Percentiles rank a stretch among this genome's conserved stretches.
Conservation (phyloP, 1,284 basidiomycete genomes). For the Puccinia sorghi region DNA sequence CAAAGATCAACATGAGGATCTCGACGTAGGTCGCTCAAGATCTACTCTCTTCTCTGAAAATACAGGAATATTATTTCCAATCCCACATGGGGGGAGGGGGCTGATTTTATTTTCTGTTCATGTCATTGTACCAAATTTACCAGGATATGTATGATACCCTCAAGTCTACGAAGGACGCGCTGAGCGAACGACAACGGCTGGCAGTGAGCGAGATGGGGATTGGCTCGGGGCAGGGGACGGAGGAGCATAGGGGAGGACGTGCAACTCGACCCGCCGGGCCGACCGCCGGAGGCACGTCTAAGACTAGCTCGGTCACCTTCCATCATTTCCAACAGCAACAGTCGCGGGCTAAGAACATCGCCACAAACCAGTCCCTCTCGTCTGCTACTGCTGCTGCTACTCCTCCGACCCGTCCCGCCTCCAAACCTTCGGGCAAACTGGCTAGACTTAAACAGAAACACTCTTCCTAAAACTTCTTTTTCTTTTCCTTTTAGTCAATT, state of each 20-base stretch:
- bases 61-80: not conserved
- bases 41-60: not conserved
- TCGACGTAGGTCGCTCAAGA: not conserved
- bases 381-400: no score
- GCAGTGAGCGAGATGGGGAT: not conserved
- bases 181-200: not conserved
- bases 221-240: not conserved
- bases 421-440: not conserved
- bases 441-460: constrained; percentile 1
- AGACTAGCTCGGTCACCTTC: constrained; percentile 39
- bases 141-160: constrained; percentile 6
- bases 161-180: not conserved
- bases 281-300: not conserved
- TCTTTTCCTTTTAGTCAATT: not conserved
- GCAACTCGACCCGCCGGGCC: not conserved
- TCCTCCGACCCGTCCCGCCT: not conserved
- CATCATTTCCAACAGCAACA: constrained; percentile 22
- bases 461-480: not conserved
- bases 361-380: not conserved
- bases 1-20: not conserved
- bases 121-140: not conserved
- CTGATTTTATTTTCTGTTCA: not conserved
- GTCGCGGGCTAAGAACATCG: not conserved
- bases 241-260: not conserved
- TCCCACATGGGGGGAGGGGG: no score